phyloP scores from a whole-genome alignment of 2,329 filamentous ascomycete genomes.

The Helotiales sp. region DNA sequence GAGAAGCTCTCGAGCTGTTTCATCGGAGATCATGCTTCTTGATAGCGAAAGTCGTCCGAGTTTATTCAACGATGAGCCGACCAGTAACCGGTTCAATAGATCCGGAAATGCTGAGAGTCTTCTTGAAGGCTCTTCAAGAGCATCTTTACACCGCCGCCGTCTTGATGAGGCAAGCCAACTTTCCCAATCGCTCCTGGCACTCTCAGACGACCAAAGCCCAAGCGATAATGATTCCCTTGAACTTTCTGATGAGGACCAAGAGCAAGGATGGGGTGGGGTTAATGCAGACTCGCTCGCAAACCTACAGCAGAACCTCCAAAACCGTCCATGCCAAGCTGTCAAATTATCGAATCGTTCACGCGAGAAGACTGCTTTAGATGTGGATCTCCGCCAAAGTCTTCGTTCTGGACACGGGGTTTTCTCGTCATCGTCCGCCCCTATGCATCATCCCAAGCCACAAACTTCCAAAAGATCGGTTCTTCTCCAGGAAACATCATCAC shows the following conservation, averaged over 20 bases:
- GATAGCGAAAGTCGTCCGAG: constrained; percentile 29
- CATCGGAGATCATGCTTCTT: constrained; percentile 42
- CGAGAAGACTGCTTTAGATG: neutral
- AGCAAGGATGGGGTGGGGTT: constrained; percentile 9
- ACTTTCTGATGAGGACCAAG: neutral
- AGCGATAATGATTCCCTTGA: neutral
- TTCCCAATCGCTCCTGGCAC: neutral
- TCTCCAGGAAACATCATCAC: constrained; percentile 30
- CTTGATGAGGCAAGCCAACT: neutral
- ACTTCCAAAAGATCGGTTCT: constrained; percentile 34
- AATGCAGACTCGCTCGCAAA: constrained; percentile 5
- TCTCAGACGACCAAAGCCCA: neutral
- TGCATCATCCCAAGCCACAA: constrained; percentile 38
- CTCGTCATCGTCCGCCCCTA: constrained; percentile 32
- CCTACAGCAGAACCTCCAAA: constrained; percentile 1
- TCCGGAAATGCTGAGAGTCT: neutral
- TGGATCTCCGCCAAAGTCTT: neutral
- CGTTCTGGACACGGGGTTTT: constrained; percentile 12
- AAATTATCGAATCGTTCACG: neutral
- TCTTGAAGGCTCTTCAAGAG: neutral
- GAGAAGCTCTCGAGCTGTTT: constrained; percentile 16
- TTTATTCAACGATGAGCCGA: neutral
- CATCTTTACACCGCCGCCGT: neutral
- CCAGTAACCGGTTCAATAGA: too few species aligned
- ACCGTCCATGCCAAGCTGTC: neutral